These are phyloP conservation scores for Paramecium biaurelia DNA, from an alignment of 73 alveolate genomes.

Conservation along the genomic window DNA sequence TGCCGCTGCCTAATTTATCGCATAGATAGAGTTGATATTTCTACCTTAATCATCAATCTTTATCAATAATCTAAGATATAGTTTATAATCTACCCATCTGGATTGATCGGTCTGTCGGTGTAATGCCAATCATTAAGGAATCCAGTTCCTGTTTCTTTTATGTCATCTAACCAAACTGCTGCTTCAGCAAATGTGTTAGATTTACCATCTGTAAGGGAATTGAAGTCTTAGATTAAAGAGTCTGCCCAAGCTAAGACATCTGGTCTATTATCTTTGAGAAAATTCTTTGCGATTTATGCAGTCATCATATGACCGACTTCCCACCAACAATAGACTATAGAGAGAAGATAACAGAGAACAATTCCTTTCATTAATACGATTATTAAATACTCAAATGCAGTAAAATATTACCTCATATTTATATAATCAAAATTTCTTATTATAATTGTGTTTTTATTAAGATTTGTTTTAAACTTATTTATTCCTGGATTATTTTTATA, in stretches of 20 bases:
- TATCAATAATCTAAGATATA: neutral
- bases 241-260: slow-evolving; percentile 25
- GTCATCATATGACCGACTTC: slow-evolving; percentile 66
- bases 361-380: neutral
- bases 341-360: neutral
- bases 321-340: slow-evolving; percentile 46
- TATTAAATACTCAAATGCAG: neutral
- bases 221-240: neutral
- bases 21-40: neutral
- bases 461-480: neutral
- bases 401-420: neutral
- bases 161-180: slow-evolving; percentile 78
- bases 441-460: neutral
- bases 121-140: slow-evolving; percentile 71
- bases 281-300: slow-evolving; percentile 54
- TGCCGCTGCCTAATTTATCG: neutral
- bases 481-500: neutral
- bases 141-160: slow-evolving; percentile 71
- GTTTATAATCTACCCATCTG: slow-evolving; percentile 23
- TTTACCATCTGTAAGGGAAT: slow-evolving; percentile 63
- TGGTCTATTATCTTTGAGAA: neutral
- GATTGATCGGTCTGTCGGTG: slow-evolving; percentile 68
- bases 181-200: slow-evolving; percentile 71
- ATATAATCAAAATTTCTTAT: neutral
- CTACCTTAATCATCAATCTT: neutral